phyloP scores from a whole-genome alignment of 306 rosid genomes.

The Urtica urens region DNA sequence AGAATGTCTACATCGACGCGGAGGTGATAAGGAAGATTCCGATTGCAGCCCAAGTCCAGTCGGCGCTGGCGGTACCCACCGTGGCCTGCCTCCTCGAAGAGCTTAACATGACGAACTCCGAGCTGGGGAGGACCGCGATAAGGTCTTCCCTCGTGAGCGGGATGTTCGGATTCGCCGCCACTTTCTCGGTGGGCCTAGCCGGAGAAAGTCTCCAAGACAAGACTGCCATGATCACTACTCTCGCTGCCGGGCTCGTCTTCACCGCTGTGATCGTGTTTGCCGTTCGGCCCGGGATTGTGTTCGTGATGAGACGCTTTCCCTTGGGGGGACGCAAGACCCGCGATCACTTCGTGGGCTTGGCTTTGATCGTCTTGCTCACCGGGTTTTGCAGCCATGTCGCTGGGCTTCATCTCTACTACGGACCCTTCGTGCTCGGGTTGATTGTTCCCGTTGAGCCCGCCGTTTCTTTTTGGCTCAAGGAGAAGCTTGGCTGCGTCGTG shows the following conservation, averaged over 20 bases:
- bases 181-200: not conserved
- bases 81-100: conserved; percentile 18
- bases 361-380: conserved; percentile 12
- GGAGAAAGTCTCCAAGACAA: not conserved
- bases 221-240: not conserved
- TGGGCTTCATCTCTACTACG: conserved; percentile 20
- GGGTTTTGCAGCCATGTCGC: conserved; percentile 16
- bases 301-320: conserved; percentile 16
- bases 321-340: conserved; percentile 16
- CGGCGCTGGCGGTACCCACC: conserved; percentile 13
- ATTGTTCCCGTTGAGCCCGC: conserved; percentile 24
- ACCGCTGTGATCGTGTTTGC: conserved; percentile 2
- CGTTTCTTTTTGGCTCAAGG: conserved; percentile 11
- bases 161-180: not conserved
- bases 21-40: not conserved
- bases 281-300: conserved; percentile 7
- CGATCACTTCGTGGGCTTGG: not conserved
- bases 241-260: not conserved
- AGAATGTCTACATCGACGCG: not conserved
- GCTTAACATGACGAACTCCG: conserved; percentile 26
- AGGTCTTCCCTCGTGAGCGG: conserved; percentile 18
- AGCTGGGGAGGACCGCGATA: conserved; percentile 21
- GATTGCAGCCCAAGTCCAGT: not conserved
- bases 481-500: conserved; percentile 21
- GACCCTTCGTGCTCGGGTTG: conserved; percentile 26